Conservation (phyloP, 2,329 filamentous ascomycete species). For the Clonostachys byssicola region DNA sequence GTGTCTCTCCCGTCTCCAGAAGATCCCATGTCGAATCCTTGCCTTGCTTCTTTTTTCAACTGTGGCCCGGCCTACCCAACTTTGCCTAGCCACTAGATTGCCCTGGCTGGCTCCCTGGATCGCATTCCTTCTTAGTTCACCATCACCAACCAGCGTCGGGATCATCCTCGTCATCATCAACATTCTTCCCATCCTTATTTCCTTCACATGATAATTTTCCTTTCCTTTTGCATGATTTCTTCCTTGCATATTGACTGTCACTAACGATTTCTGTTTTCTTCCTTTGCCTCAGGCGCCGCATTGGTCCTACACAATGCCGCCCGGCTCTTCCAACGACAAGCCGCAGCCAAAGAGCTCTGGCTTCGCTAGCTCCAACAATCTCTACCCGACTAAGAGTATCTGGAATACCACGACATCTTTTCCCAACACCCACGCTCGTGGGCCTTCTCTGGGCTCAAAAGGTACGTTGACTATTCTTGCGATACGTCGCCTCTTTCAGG, state of each 20-base stretch:
- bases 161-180: too few relatives aligned
- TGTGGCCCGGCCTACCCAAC: too few relatives aligned
- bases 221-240: not conserved
- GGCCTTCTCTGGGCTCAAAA: not conserved
- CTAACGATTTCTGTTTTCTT: not conserved
- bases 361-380: constrained; percentile 1
- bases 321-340: constrained; percentile 2
- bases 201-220: not conserved
- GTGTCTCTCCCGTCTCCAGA: too few relatives aligned
- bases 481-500: not conserved
- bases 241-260: not conserved
- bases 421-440: not conserved
- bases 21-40: too few relatives aligned
- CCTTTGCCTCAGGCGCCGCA: not conserved
- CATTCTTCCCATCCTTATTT: not conserved
- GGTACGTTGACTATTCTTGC: not conserved
- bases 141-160: too few relatives aligned
- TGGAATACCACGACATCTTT: constrained; percentile 1
- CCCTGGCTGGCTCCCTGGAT: too few relatives aligned
- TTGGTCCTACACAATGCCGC: constrained; percentile 2
- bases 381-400: constrained; percentile 1
- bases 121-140: too few relatives aligned
- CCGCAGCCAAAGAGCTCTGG: constrained; percentile 2
- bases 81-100: too few relatives aligned
- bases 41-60: too few relatives aligned